These are phyloP conservation scores for Penicillium corylophilum DNA, from an alignment of 2,329 filamentous ascomycete genomes.

Conservation along the genomic window DNA sequence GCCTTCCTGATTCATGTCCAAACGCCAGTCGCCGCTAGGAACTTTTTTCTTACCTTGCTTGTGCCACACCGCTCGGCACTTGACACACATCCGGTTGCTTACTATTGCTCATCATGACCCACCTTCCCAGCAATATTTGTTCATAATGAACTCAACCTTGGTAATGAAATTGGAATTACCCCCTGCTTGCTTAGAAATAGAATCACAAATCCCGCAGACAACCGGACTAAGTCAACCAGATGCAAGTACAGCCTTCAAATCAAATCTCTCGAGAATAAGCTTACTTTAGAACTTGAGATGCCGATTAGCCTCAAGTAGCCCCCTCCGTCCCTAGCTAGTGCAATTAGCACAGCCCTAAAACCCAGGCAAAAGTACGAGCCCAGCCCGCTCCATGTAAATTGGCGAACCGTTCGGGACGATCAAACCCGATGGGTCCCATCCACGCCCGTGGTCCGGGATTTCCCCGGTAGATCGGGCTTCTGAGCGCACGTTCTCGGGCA, in stretches of 20 bases:
- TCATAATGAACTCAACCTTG: not conserved
- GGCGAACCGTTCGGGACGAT: not conserved
- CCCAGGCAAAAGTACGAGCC: not conserved
- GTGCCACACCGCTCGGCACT: constrained; percentile 1
- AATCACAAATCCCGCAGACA: too few relatives aligned
- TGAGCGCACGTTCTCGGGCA: not conserved
- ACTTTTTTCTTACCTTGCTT: too few relatives aligned
- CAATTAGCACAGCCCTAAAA: not conserved
- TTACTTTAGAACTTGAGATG: not conserved
- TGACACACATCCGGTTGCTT: not conserved
- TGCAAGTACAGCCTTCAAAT: too few relatives aligned
- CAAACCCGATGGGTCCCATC: not conserved
- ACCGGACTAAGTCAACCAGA: too few relatives aligned
- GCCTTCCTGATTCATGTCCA: constrained; percentile 6
- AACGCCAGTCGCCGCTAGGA: too few relatives aligned
- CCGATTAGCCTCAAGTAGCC: not conserved
- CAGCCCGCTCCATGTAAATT: not conserved
- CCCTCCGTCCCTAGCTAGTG: not conserved
- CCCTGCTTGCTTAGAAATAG: not conserved
- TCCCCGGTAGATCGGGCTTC: not conserved
- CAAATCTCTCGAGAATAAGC: not conserved
- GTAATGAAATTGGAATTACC: not conserved
- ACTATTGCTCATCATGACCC: not conserved
- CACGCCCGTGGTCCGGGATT: not conserved
- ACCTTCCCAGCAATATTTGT: not conserved